Percentiles rank a stretch among this genome's conserved stretches.
phyloP scores from a whole-genome alignment of 106 monocot genomes.

The Acorus calamus region DNA sequence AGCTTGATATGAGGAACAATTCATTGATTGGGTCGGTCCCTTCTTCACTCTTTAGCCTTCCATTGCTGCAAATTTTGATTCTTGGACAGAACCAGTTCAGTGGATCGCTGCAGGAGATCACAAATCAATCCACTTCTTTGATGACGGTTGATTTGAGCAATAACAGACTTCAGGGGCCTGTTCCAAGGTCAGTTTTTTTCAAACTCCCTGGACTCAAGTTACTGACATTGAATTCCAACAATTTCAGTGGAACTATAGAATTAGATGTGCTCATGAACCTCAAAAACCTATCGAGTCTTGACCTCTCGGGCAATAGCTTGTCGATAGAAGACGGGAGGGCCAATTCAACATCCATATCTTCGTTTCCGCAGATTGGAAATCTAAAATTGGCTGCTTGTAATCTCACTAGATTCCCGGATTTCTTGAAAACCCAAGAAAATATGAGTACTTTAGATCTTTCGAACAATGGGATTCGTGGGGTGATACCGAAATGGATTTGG shows the following conservation, averaged over 20 bases:
- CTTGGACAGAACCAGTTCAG: conserved; percentile 34
- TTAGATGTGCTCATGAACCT: conserved; percentile 22
- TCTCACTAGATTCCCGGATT: conserved; percentile 28
- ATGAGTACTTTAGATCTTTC: conserved; percentile 49
- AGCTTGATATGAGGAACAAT: conserved; percentile 39
- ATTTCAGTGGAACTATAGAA: conserved; percentile 41
- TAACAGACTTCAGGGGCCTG: conserved; percentile 36
- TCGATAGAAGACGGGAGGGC: conserved; percentile 12
- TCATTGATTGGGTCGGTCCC: conserved; percentile 36
- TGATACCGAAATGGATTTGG: conserved; percentile 76
- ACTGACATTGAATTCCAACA: conserved; percentile 30
- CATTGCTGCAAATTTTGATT: conserved; percentile 23
- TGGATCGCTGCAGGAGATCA: conserved; percentile 16
- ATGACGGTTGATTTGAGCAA: conserved; percentile 31
- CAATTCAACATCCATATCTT: background rate
- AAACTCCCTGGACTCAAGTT: conserved; percentile 19
- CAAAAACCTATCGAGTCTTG: conserved; percentile 33
- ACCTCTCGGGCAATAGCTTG: conserved; percentile 45
- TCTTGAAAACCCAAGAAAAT: conserved; percentile 25
- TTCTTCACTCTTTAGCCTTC: conserved; percentile 32
- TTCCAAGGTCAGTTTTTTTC: conserved; percentile 36
- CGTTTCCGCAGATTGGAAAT: conserved; percentile 20
- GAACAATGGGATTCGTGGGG: conserved; percentile 39
- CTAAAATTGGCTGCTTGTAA: conserved; percentile 50
- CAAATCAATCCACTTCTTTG: conserved; percentile 15